Evolutionary conservation across 1,284 basidiomycete genomes (phyloP).

Genomic region (Ustilago cynodontis): DNA sequence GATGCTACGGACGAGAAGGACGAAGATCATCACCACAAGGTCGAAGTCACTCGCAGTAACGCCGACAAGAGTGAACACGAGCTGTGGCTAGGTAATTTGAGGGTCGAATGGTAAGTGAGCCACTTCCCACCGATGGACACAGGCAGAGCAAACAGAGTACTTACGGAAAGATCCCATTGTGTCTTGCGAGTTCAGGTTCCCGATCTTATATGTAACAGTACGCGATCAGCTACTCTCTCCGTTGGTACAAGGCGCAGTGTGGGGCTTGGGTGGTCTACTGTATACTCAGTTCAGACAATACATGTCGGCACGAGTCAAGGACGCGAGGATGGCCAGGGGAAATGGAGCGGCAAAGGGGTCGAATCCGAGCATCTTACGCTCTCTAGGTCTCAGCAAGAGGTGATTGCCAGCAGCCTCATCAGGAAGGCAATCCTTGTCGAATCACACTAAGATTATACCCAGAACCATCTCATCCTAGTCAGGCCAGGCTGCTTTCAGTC

Average conservation of each 20-base stretch:
- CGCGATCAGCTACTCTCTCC: slow-evolving; percentile 64
- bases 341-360: not conserved
- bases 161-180: not conserved
- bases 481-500: not conserved
- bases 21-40: slow-evolving; percentile 33
- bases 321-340: not conserved
- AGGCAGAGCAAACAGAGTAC: not conserved
- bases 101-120: slow-evolving; percentile 60
- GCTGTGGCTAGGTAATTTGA: slow-evolving; percentile 59
- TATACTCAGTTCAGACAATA: slow-evolving; percentile 45
- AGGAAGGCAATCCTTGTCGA: not conserved
- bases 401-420: not conserved
- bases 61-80: slow-evolving; percentile 34
- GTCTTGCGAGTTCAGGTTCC: slow-evolving; percentile 36
- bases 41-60: slow-evolving; percentile 24
- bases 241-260: slow-evolving; percentile 58
- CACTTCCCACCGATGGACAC: not conserved
- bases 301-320: slow-evolving; percentile 16
- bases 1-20: slow-evolving; percentile 3
- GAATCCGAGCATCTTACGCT: slow-evolving; percentile 17
- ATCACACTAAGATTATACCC: slow-evolving; percentile 23
- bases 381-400: slow-evolving; percentile 24
- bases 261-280: slow-evolving; percentile 56
- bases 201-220: slow-evolving; percentile 60
- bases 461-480: not conserved